Base-by-base conservation (phyloP, 495 filamentous ascomycete species). In the Aspergillus ostianus region DNA sequence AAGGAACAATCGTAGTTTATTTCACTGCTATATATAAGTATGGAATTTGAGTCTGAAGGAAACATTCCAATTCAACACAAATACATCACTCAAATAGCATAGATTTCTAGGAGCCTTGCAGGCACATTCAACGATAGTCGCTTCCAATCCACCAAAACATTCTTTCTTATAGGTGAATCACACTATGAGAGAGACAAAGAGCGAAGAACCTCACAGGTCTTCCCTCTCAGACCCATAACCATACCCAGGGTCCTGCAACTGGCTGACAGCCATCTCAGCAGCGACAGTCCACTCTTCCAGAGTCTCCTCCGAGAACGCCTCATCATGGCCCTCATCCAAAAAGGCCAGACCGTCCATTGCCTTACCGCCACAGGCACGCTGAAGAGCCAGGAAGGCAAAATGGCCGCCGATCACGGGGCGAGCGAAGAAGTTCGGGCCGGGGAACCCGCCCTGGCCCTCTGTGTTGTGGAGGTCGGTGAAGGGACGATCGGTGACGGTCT, bases 381-480 rank as follows among this genome's bases (percentile, higher is more conserved):
- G 84, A 51, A 95, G 73, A 10, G 91, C 89, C 61, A 96, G 73
- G 58, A 93, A 88, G 9, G 91, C 88, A 79, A 96, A 97, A 70
- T 92, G 89, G 2, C 90, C 93, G 10, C 93, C 93, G 29, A 92
- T 84, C 2, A 96, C 93, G 12, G 93, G 93, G 20, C 92, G 74
- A 3, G 90, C 91, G 73, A 87, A 87, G 78, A 96, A 96, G 49
- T 79, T 77, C 56, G 86, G 79, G 0, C 86, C 86, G 10, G 85
- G 86, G 64, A 84, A 92, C 2, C 82, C 85, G 4, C 88, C 88
- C 21, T 80, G 73, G 6, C 82, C 84, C 63, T 92, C 87, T 0
- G 90, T 93, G 26, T 93, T 83, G 70, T 95, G 92, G 45, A 95
- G 79, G 68, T 97, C 93, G 2, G 91, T 92, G 30, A 96, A 82